Base-by-base conservation (phyloP, 2,329 filamentous ascomycete genomes). In the Aspergillus tanneri region DNA sequence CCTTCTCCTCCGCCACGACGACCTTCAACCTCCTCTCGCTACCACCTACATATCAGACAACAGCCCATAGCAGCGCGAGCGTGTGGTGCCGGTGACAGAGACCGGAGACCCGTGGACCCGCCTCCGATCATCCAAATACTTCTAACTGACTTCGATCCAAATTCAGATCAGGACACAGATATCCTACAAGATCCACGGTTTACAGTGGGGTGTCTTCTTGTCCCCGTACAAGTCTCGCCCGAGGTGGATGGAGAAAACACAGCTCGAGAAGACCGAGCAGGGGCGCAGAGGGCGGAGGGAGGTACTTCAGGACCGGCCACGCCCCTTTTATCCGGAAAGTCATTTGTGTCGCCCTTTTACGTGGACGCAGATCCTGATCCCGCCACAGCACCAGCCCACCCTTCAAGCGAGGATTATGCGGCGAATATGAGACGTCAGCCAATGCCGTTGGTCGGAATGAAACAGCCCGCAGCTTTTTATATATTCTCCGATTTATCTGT, bases 401-500 rank as follows among this genome's bases (percentile, higher is more conserved):
- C 10, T 11, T 3, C 11, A 38, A 38, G 10, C 25, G 7, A 28
- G 25, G 8, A n/a, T 28, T 28, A n/a, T n/a, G n/a, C n/a, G 25
- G 25, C 7, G n/a, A 28, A 28, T 28, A 8, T 8, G 25, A 28
- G n/a, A 28, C 25, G n/a, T 8, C 25, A 28, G 25, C 25, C 25
- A 28, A 28, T 28, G 8, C 7, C 12, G 8, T 8, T n/a, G 8
- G 16, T 16, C 12, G 19, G 36, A 5, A 2, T 21, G n/a, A 10
- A 56, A 10, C 43, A 54, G 4, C 72, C 72, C 4, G 67, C 71
- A 16, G 66, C 69, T 2, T 77, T 76, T 53, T 77, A 76, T 55
- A 71, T 76, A 21, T 77, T 77, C 43, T 65, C 72, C 1, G 74
- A 77, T 53, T 64, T 77, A 1, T 76, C 73, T 3, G 67, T 76